These are phyloP conservation scores for Ramalina intermedia DNA, from an alignment of 495 filamentous ascomycete genomes.

Conservation along the genomic window DNA sequence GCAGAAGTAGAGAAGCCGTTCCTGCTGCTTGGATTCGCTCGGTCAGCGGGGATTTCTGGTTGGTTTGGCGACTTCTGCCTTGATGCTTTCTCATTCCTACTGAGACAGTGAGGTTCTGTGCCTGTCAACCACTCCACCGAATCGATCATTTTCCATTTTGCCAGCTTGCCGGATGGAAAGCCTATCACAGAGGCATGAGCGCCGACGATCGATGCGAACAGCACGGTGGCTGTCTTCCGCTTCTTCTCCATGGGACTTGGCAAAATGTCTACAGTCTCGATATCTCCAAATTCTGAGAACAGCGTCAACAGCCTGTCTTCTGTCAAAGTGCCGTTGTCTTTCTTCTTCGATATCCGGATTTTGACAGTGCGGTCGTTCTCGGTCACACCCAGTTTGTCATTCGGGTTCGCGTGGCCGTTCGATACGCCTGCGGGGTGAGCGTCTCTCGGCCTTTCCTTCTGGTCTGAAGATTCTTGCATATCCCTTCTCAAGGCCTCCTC, in stretches of 20 bases:
- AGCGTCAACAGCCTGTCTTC: slow-evolving; percentile 28
- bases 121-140: slow-evolving; percentile 43
- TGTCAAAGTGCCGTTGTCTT: slow-evolving; percentile 27
- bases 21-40: neutral
- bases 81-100: neutral
- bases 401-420: neutral
- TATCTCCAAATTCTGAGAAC: slow-evolving; percentile 40
- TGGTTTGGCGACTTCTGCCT: slow-evolving; percentile 8
- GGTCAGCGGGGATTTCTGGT: slow-evolving; percentile 8
- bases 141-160: slow-evolving; percentile 33
- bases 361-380: slow-evolving; percentile 46
- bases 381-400: slow-evolving; percentile 21
- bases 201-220: slow-evolving; percentile 43
- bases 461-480: slow-evolving; percentile 24
- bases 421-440: neutral
- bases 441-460: slow-evolving; percentile 16
- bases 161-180: slow-evolving; percentile 27
- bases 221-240: slow-evolving; percentile 39
- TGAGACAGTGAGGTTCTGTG: slow-evolving; percentile 31
- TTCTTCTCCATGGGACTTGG: slow-evolving; percentile 42
- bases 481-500: slow-evolving; percentile 33
- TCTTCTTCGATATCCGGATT: slow-evolving; percentile 41
- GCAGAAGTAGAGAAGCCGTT: slow-evolving; percentile 3
- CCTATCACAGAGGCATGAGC: slow-evolving; percentile 47
- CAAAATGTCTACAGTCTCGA: slow-evolving; percentile 39